Evolutionary conservation across 495 filamentous ascomycete species (phyloP).

Genomic region (Copromyces sp.): DNA sequence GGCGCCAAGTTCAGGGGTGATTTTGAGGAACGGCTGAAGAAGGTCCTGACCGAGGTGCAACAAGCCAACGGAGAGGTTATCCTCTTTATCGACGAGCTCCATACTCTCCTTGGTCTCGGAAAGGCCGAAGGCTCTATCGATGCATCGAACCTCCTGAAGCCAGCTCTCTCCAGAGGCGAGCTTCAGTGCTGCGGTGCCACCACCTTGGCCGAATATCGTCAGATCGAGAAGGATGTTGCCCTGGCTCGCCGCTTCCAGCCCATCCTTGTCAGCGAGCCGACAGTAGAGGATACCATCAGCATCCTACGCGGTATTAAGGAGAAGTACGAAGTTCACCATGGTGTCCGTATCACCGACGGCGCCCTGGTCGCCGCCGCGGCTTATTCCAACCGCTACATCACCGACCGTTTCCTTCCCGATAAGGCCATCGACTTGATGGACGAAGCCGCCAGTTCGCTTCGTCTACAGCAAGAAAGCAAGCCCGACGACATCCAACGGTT

Average conservation of each 20-base stretch:
- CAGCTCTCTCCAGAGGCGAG: slow-evolving; percentile 83
- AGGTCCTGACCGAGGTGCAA: slow-evolving; percentile 81
- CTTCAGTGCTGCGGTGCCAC: slow-evolving; percentile 94
- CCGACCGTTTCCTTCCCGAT: slow-evolving; percentile 88
- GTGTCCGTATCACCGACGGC: slow-evolving; percentile 85
- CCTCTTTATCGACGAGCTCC: slow-evolving; percentile 91
- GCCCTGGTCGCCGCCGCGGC: slow-evolving; percentile 87
- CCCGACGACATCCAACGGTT: slow-evolving; percentile 85
- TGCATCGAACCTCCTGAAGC: slow-evolving; percentile 90
- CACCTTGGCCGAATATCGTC: slow-evolving; percentile 80
- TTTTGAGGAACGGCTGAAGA: slow-evolving; percentile 90
- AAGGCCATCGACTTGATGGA: slow-evolving; percentile 97
- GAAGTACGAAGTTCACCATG: slow-evolving; percentile 92
- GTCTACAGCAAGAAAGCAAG: slow-evolving; percentile 93
- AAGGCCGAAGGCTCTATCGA: slow-evolving; percentile 96
- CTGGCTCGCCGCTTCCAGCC: slow-evolving; percentile 89
- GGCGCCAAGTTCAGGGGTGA: slow-evolving; percentile 94
- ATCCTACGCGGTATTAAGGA: slow-evolving; percentile 96
- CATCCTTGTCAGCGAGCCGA: slow-evolving; percentile 79
- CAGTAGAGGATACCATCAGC: slow-evolving; percentile 84
- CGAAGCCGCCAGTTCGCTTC: slow-evolving; percentile 82
- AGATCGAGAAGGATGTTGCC: slow-evolving; percentile 93
- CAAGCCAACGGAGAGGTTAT: slow-evolving; percentile 83
- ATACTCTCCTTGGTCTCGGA: slow-evolving; percentile 82
- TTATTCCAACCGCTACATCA: slow-evolving; percentile 92